phyloP scores from a whole-genome alignment of 108 stramenopile genomes.

The Cyclotella atomus region DNA sequence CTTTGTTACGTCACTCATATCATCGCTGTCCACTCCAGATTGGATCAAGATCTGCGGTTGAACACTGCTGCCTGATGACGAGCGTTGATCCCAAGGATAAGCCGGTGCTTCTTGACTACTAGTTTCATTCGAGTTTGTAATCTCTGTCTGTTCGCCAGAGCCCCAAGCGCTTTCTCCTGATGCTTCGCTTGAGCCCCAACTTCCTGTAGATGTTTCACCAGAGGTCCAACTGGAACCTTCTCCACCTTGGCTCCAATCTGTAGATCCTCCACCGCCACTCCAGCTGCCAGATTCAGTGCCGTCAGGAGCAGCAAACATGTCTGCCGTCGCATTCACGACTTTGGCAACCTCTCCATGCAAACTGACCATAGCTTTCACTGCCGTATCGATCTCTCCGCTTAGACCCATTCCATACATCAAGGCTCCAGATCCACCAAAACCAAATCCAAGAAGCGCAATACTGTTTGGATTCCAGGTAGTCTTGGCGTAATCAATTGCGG shows the following conservation, averaged over 20 bases:
- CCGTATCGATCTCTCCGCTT: constrained; percentile 4
- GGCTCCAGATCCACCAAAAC: constrained; percentile 34
- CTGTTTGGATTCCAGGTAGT: constrained; percentile 22
- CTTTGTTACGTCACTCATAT: constrained; percentile 40
- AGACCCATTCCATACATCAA: constrained; percentile 35
- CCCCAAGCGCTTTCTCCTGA: neutral
- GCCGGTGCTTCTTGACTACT: neutral
- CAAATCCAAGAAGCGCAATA: constrained; percentile 53
- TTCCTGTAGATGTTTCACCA: neutral
- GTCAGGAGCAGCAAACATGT: neutral
- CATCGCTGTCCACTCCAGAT: constrained; percentile 55
- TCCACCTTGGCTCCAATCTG: neutral
- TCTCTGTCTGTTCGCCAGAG: neutral
- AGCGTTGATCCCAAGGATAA: neutral
- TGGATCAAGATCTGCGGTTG: constrained; percentile 38
- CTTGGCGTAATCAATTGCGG: constrained; percentile 42
- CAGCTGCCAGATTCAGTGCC: neutral
- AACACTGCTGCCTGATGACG: neutral
- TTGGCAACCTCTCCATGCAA: constrained; percentile 45
- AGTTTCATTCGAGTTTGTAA: neutral
- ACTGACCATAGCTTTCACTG: constrained; percentile 44
- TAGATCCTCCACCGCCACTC: neutral
- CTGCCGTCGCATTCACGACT: constrained; percentile 18
- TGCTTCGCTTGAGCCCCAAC: neutral
- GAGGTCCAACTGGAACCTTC: neutral